phyloP scores from a whole-genome alignment of 371 early-diverging fungal species.

The Chytridium lagenaria region DNA sequence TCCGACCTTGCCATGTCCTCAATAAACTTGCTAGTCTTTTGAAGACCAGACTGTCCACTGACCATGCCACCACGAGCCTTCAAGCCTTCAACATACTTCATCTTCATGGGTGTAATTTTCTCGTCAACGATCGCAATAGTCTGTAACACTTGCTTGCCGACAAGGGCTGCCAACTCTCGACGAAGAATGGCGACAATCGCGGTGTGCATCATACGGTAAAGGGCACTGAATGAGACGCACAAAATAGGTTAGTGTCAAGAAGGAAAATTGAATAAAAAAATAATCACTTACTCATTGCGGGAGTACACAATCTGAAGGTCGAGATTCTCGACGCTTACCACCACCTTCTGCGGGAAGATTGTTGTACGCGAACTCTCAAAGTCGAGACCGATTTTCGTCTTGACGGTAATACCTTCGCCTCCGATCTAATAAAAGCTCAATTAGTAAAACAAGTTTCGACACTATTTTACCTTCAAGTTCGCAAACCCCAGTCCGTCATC shows the following conservation, averaged over 20 bases:
- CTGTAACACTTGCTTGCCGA: slow-evolving; percentile 11
- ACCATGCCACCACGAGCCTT: neutral
- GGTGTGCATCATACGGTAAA: slow-evolving; percentile 18
- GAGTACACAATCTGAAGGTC: slow-evolving; percentile 58
- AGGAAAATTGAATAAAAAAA: neutral
- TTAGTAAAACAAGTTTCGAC: slow-evolving; percentile 16
- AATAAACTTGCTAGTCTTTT: neutral
- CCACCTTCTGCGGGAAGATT: slow-evolving; percentile 47
- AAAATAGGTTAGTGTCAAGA: neutral
- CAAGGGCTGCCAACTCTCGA: neutral
- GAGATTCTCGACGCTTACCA: slow-evolving; percentile 57
- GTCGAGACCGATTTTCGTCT: slow-evolving; percentile 40
- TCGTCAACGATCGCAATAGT: slow-evolving; percentile 5
- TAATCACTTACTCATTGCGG: slow-evolving; percentile 46
- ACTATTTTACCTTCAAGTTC: slow-evolving; percentile 40
- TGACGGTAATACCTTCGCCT: slow-evolving; percentile 59
- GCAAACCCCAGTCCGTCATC: slow-evolving; percentile 65
- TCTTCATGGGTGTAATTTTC: slow-evolving; percentile 12
- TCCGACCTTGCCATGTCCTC: neutral
- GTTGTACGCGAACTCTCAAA: slow-evolving; percentile 43
- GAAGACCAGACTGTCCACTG: neutral
- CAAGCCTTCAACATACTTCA: neutral
- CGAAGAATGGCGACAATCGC: slow-evolving; percentile 9
- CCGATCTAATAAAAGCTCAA: slow-evolving; percentile 45
- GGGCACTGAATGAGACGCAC: neutral